phyloP scores from a whole-genome alignment of 2,329 filamentous ascomycete genomes.

The Blastomyces parvus region DNA sequence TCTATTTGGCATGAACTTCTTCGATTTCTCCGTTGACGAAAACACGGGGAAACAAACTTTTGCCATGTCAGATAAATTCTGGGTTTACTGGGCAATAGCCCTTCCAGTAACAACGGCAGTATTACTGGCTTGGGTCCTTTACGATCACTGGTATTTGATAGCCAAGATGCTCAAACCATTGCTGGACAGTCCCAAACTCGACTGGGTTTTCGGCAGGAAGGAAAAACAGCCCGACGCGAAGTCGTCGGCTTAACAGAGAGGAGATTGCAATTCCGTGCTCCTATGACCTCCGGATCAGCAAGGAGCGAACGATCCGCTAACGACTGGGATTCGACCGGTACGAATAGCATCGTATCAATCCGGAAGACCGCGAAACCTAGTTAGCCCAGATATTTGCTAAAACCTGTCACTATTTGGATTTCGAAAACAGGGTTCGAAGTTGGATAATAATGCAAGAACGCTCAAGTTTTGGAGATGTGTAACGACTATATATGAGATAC shows the following conservation, averaged over 20 bases:
- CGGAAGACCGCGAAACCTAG: neutral
- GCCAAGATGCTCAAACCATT: neutral
- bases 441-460: neutral
- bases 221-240: neutral
- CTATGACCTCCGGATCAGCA: neutral
- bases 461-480: neutral
- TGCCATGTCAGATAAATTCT: constrained; percentile 22
- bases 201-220: neutral
- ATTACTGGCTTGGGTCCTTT: constrained; percentile 20
- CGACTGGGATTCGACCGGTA: neutral
- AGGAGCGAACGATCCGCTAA: neutral
- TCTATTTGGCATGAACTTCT: constrained; percentile 31
- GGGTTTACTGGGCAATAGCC: constrained; percentile 27
- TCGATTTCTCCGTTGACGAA: constrained; percentile 19
- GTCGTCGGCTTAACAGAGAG: neutral
- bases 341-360: neutral
- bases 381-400: neutral
- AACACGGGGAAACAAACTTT: constrained; percentile 15
- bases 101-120: constrained; percentile 23
- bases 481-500: neutral
- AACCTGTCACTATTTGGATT: neutral
- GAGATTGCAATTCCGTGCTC: neutral
- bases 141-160: constrained; percentile 14
- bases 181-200: too few species aligned
- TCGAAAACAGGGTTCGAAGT: neutral